Base-by-base conservation (phyloP, 306 rosid species). In the Cucumis cinereus region DNA sequence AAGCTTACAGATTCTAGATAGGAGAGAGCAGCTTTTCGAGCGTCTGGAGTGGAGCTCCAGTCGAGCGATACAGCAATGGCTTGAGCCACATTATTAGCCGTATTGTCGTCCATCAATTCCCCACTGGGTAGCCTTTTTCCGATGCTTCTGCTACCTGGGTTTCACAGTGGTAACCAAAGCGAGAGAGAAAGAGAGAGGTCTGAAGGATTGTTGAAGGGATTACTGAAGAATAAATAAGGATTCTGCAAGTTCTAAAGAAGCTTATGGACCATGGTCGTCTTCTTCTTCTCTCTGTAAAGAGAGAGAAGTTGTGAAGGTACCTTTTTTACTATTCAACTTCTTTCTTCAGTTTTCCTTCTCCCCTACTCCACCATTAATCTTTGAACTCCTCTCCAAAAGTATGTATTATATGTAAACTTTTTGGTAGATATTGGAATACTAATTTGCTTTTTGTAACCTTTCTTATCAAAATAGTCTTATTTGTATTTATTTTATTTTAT, bases 51-150 rank as follows among this genome's bases (percentile, higher is more conserved):
- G 56, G 97, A 85, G 69, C 81, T 77, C 97, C 96, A 94, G 87
- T 90, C 92, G 55, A 92, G 90, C 53, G 97, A 89, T 71, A 88
- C 89, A 67, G 86, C 86, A 20, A 94, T 94, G 76, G 99, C 97
- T 81, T 83, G 82, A 62, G 99, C 99, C 22, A 89, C 96, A 87
- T 85, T 90, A 87, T 76, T 83, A 22, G 87, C 86, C n/a, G 63
- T 66, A 67, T 47, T 62, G 71, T 82, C 88, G 26, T 85, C 97
- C 99, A 94, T 94, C 50, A 54, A 60, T 55, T 41, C n/a, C 54
- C 26, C 64, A 45, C 43, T 10, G 17, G 17, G 22, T 17, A 19
- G 72, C 58, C 58, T 22, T 24, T 66, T 41, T 41, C 36, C 64
- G 73, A 74, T 3, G 68, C 40, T 79, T 62, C 23, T 33, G 54